Percentiles rank a stretch among this genome's conserved stretches.
phyloP scores from a whole-genome alignment of 1,284 basidiomycete species.

The Ganoderma leucocontextum region DNA sequence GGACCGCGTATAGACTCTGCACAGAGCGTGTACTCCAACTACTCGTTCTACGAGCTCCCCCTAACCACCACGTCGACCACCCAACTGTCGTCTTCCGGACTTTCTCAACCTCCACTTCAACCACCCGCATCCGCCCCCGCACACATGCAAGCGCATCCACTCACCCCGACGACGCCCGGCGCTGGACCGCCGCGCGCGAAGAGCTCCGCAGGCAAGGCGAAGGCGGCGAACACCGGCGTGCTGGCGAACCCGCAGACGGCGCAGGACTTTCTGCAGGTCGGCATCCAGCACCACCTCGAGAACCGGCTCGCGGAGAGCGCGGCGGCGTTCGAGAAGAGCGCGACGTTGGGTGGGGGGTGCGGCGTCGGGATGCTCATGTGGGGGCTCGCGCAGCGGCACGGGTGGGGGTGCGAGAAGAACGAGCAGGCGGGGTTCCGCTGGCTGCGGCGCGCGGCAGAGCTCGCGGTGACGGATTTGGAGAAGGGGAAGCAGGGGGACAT shows the following conservation, averaged over 20 bases:
- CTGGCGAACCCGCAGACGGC: slow-evolving; percentile 46
- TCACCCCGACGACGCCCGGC: slow-evolving; percentile 26
- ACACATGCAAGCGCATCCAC: slow-evolving; percentile 26
- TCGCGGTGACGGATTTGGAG: slow-evolving; percentile 83
- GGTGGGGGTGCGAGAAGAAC: slow-evolving; percentile 86
- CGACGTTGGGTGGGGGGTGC: slow-evolving; percentile 80
- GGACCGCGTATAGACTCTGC: slow-evolving; percentile 34
- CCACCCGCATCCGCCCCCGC: slow-evolving; percentile 12
- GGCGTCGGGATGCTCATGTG: slow-evolving; percentile 94
- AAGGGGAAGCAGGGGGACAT: slow-evolving; percentile 52
- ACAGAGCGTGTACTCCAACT: slow-evolving; percentile 66
- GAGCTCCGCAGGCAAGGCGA: background rate
- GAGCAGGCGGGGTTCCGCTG: slow-evolving; percentile 84
- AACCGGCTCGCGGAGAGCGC: slow-evolving; percentile 81
- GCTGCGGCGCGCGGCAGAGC: slow-evolving; percentile 84
- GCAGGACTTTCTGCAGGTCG: slow-evolving; percentile 75
- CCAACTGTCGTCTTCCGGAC: slow-evolving; percentile 7
- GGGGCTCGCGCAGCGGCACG: slow-evolving; percentile 87
- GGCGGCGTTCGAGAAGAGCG: slow-evolving; percentile 81
- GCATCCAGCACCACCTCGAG: slow-evolving; percentile 84
- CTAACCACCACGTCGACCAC: slow-evolving; percentile 31
- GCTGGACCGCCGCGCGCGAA: background rate
- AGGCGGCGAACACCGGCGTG: slow-evolving; percentile 5
- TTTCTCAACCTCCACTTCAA: background rate
- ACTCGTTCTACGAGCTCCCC: slow-evolving; percentile 68